Percentiles rank a stretch among this genome's conserved stretches.
Evolutionary conservation across 1,284 basidiomycete genomes (phyloP).

Genomic region (Sporisorium sorghi): DNA sequence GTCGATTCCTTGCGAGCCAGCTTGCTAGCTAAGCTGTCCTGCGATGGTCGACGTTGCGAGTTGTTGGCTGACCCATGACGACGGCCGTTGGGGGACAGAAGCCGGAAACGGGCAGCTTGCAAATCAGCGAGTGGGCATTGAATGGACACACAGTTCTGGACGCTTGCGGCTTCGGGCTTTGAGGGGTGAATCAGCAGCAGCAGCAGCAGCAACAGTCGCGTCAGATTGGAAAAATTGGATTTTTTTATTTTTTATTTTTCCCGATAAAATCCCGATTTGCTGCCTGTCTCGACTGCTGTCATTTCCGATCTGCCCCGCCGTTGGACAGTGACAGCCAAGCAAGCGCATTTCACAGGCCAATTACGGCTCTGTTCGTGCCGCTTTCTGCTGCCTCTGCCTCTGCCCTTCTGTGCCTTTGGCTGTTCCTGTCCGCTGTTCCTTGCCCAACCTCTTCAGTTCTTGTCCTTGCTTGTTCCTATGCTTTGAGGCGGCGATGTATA

Average conservation of each 20-base stretch:
- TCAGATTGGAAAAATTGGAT: constrained; percentile 7
- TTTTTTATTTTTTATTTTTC: constrained; percentile 19
- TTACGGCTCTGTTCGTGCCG: not conserved
- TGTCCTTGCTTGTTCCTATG: no score
- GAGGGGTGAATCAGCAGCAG: not conserved
- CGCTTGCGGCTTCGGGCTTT: not conserved
- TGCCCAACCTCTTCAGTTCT: no score
- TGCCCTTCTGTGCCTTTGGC: not conserved
- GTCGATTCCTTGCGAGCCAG: not conserved
- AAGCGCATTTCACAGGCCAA: constrained; percentile 13
- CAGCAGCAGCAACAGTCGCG: no score
- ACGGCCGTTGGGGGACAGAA: not conserved
- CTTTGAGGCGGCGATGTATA: no score
- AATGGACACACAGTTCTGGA: no score
- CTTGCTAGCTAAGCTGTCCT: not conserved
- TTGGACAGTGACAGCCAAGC: not conserved
- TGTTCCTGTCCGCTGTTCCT: no score
- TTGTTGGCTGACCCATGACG: constrained; percentile 1
- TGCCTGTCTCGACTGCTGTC: no score
- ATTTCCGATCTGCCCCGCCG: constrained; percentile 37
- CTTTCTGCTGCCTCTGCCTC: not conserved
- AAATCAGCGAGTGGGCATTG: constrained; percentile 8
- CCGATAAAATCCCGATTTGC: not conserved
- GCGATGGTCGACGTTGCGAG: not conserved
- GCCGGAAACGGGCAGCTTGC: not conserved